These are phyloP conservation scores for Aleurites moluccanus DNA, from an alignment of 441 rosid species.

Conservation along the genomic window DNA sequence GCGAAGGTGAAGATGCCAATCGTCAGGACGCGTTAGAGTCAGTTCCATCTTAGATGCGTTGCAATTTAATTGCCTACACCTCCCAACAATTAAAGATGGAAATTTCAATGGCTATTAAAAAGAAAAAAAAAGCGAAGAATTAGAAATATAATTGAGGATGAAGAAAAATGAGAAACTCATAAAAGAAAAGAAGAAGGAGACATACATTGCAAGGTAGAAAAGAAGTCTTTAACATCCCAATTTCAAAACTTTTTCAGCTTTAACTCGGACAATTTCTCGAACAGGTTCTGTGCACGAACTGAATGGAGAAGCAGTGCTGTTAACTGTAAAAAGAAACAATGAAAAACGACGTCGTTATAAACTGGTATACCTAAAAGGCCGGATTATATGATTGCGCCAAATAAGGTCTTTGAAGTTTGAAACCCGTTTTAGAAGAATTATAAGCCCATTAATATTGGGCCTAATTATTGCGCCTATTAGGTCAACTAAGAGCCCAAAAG, in stretches of 20 bases:
- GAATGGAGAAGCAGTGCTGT: too few species aligned
- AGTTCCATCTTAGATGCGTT: slow-evolving; percentile 60
- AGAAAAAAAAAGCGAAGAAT: not conserved
- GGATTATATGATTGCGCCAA: too few species aligned
- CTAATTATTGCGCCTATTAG: not conserved
- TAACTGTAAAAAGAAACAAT: too few species aligned
- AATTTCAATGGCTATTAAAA: slow-evolving; percentile 30
- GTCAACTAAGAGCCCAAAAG: not conserved
- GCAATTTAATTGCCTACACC: slow-evolving; percentile 28
- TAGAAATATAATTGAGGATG: not conserved
- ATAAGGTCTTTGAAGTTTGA: too few species aligned
- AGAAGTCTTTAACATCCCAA: not conserved
- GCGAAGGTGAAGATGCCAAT: slow-evolving; percentile 96
- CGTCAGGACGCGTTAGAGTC: slow-evolving; percentile 70
- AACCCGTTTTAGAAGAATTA: too few species aligned
- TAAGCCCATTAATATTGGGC: too few species aligned
- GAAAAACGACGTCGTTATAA: too few species aligned
- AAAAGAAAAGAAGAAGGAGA: not conserved
- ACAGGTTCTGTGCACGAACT: not conserved
- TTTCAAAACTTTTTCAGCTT: not conserved
- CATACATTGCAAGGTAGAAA: not conserved
- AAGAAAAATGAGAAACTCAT: not conserved
- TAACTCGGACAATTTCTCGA: not conserved
- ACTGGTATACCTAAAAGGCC: too few species aligned
- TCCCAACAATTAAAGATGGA: slow-evolving; percentile 24